phyloP scores from a whole-genome alignment of 371 early-diverging fungal genomes.

The Mortierella sp. region DNA sequence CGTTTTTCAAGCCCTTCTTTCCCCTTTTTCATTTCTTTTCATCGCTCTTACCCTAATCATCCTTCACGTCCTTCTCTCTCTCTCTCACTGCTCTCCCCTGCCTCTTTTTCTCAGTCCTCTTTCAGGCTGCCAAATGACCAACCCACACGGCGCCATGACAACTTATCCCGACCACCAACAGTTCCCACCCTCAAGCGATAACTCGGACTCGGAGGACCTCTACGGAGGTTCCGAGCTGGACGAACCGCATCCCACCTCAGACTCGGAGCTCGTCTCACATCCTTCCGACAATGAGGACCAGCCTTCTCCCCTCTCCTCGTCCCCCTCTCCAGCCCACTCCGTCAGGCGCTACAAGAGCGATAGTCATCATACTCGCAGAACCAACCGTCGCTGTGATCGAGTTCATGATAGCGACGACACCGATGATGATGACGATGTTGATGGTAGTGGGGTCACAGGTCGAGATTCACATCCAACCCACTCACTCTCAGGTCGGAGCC shows the following conservation, averaged over 20 bases:
- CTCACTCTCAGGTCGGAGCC: no score
- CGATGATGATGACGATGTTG: slow-evolving; percentile 14
- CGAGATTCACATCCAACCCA: neutral
- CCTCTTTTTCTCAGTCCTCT: neutral
- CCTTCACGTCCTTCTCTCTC: neutral
- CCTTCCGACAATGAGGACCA: slow-evolving; percentile 41
- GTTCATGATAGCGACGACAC: slow-evolving; percentile 1
- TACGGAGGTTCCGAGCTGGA: slow-evolving; percentile 34
- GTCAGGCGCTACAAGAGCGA: neutral
- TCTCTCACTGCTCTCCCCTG: neutral
- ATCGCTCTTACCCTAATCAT: neutral
- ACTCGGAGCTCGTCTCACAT: slow-evolving; percentile 46
- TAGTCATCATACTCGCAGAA: no score
- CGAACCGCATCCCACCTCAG: slow-evolving; percentile 30
- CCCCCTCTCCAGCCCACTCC: slow-evolving; percentile 8
- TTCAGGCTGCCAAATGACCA: neutral
- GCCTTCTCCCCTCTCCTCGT: neutral
- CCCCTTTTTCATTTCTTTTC: neutral
- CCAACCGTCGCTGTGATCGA: no score
- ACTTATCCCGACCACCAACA: neutral
- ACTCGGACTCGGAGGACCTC: slow-evolving; percentile 46
- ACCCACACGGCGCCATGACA: neutral
- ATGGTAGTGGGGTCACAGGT: neutral
- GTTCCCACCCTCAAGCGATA: slow-evolving; percentile 14
- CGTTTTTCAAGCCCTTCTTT: neutral